Evolutionary conservation across 306 rosid species (phyloP), one percentile per base, ranked within the genome.

Genomic region (Gastrolobium villosum): DNA sequence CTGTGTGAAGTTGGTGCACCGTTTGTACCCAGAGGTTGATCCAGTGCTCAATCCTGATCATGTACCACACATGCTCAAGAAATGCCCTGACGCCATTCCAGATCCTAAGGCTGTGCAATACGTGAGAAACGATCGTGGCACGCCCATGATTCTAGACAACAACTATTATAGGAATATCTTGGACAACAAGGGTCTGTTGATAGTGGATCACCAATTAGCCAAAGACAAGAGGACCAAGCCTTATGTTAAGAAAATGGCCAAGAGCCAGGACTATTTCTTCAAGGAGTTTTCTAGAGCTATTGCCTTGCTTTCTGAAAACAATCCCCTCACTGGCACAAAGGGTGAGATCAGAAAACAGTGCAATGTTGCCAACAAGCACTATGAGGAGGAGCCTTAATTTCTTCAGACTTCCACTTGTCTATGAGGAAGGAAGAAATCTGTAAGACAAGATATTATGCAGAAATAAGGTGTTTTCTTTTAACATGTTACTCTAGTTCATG

Each of bases 71-170:
- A 89, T 95, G 93, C 90, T 95, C 20, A 85, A 95, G 90, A 95
- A 95, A 86, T 95, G 99, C 80, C 99, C 98, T 0, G 99, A 93
- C 5, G 20, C 87, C 20, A 89, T 95, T 74, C 99, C 99, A 1
- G 98, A 93, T 65, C 99, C 99, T 0, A 95, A 95, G 81, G 99
- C 99, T 0, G 99, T 95, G 4, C 98, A 95, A 39, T 95, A 95
- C 39, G 99, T 95, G 80, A 86, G 99, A 70, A 95, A 95, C 34
- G 99, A 95, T 85, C 92, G 99, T 7, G 99, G 99, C 2, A 95
- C 98, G 0, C 99, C 98, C 7, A 95, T 95, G 99, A 45, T 86
- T 45, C 85, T 95, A 0, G 99, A 95, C 87, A 95, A 93, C 91
- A 95, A 95, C 86, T 95, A 95, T 75, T 95, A 95, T 86, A 88